Conservation (phyloP, 208 protist genomes). For the Acanthamoeba castellanii region DNA sequence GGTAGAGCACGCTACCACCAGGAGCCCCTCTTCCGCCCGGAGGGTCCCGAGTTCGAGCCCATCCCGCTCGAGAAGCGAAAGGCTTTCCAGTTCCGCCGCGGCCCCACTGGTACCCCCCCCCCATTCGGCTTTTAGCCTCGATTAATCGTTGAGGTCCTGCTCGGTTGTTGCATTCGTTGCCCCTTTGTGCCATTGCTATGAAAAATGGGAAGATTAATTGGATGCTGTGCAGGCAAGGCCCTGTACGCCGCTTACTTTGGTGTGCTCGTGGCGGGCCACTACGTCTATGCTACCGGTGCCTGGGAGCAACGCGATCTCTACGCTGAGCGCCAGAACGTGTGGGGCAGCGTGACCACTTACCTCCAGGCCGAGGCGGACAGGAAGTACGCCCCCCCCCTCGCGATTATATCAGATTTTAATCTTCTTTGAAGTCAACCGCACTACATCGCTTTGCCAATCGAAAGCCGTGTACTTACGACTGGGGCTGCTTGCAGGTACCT, state of each 20-base stretch:
- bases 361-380: conserved; percentile 63
- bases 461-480: not conserved
- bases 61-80: conserved; percentile 50
- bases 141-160: not conserved
- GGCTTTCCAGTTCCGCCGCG: conserved; percentile 22
- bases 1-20: not conserved
- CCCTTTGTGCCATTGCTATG: not conserved
- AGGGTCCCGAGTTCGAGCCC: conserved; percentile 52
- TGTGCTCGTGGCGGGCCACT: not conserved
- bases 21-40: conserved; percentile 17
- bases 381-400: conserved; percentile 17
- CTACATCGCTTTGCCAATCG: not conserved
- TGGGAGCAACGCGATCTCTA: conserved; percentile 38
- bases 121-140: not conserved
- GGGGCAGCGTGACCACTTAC: not conserved
- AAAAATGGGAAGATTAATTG: not conserved
- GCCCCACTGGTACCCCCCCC: conserved; percentile 6
- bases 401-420: not conserved
- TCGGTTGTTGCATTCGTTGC: not conserved
- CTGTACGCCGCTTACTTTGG: conserved; percentile 34
- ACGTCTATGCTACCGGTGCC: not conserved
- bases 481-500: not conserved
- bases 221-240: not conserved
- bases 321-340: conserved; percentile 21
- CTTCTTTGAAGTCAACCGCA: too few relatives aligned